phyloP scores from a whole-genome alignment of 192 early-diverging fungal species.

The Podochytrium sp. region DNA sequence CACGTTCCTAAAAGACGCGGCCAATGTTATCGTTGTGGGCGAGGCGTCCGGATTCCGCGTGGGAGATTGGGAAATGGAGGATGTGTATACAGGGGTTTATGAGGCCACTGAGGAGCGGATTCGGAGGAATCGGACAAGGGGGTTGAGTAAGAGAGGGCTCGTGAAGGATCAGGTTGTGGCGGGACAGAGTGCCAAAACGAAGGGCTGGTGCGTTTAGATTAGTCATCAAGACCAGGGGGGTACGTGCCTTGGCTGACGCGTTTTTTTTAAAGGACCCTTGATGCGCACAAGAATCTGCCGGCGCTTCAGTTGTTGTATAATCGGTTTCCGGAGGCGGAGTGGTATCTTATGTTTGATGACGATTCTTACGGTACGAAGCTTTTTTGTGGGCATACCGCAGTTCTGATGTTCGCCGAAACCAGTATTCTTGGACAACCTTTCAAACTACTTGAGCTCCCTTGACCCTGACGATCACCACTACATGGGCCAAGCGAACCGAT shows the following conservation, averaged over 20 bases:
- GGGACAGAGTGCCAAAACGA: conserved; percentile 17
- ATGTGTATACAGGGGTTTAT: conserved; percentile 51
- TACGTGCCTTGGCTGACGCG: background rate
- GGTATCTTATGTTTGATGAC: conserved; percentile 54
- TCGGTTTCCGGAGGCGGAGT: conserved; percentile 40
- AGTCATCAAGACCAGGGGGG: no score
- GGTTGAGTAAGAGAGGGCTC: background rate
- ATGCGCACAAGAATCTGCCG: conserved; percentile 53
- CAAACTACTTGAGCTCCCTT: conserved; percentile 24
- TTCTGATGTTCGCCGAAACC: no score
- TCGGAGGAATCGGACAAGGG: background rate
- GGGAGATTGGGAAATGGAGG: conserved; percentile 46
- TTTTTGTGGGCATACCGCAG: no score
- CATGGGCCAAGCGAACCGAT: conserved; percentile 45
- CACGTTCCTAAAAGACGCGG: conserved; percentile 46
- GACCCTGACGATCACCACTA: conserved; percentile 44
- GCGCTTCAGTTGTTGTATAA: conserved; percentile 31
- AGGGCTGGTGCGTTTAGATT: conserved; percentile 7
- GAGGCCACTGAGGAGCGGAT: conserved; percentile 13
- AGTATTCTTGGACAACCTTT: conserved; percentile 18
- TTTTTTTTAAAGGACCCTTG: conserved; percentile 33
- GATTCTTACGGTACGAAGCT: no score
- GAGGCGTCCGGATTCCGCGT: conserved; percentile 45
- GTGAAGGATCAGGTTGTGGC: conserved; percentile 1
- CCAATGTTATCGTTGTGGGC: conserved; percentile 54